Percentiles rank a stretch among this genome's conserved stretches.
Evolutionary conservation across 2,329 filamentous ascomycete species (phyloP).

Genomic region (Rhexocercosporidium sp.): DNA sequence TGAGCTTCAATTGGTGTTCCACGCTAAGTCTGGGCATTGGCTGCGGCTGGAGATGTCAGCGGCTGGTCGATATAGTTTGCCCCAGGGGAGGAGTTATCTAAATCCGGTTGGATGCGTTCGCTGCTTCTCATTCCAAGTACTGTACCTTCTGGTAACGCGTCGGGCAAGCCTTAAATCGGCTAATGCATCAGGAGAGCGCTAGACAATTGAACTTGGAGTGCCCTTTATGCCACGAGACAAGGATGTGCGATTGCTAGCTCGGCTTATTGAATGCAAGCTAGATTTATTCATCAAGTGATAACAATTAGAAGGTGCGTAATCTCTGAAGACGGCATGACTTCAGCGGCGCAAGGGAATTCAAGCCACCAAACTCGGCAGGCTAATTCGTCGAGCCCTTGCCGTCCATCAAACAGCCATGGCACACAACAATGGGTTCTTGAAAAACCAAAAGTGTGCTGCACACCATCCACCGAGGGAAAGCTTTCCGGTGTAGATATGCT

Average conservation of each 20-base stretch:
- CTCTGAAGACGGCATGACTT: neutral
- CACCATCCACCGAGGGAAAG: neutral
- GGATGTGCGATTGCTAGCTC: neutral
- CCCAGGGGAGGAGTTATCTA: too few relatives aligned
- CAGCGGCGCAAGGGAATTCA: neutral
- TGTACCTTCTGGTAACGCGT: too few relatives aligned
- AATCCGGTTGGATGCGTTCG: neutral
- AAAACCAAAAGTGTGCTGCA: neutral
- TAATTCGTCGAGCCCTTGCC: neutral
- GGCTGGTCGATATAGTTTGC: neutral
- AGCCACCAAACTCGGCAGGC: slow-evolving; percentile 2
- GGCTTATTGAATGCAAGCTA: neutral
- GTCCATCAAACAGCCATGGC: neutral
- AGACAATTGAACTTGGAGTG: too few relatives aligned
- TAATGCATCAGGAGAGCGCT: too few relatives aligned
- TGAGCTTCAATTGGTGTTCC: neutral
- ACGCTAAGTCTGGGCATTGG: neutral
- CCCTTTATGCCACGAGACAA: too few relatives aligned
- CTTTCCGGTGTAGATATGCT: neutral
- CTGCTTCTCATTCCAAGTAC: neutral
- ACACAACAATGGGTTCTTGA: neutral
- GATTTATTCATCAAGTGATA: neutral
- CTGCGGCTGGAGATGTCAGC: neutral
- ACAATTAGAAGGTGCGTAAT: neutral
- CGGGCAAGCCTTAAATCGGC: too few relatives aligned